phyloP scores from a whole-genome alignment of 257 asterid genomes.

The Capsicum chinense region DNA sequence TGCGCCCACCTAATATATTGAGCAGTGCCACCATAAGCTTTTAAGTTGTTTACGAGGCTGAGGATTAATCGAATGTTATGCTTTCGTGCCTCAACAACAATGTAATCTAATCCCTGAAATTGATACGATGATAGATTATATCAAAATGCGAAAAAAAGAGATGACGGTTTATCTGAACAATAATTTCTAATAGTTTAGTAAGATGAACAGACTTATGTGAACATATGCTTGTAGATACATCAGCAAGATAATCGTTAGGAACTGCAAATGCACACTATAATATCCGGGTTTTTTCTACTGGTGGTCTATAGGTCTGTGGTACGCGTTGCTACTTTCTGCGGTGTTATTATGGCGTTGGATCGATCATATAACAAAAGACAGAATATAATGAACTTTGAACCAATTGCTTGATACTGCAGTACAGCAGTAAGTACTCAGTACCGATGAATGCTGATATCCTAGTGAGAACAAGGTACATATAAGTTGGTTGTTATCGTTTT shows the following conservation, averaged over 20 bases:
- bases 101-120: conserved; percentile 61
- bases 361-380: neutral
- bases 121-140: neutral
- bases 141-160: neutral
- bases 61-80: conserved; percentile 53
- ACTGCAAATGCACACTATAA: neutral
- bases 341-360: neutral
- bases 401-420: neutral
- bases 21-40: conserved; percentile 63
- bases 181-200: neutral
- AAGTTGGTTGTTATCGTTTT: neutral
- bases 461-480: neutral
- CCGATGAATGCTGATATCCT: neutral
- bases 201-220: neutral
- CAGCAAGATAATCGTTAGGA: neutral
- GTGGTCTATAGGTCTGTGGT: neutral
- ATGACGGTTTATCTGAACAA: neutral
- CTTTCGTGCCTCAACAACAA: conserved; percentile 59
- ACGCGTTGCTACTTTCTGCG: neutral
- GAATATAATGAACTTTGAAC: neutral
- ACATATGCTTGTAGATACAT: neutral
- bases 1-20: conserved; percentile 63
- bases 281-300: neutral
- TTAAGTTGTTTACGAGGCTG: conserved; percentile 59
- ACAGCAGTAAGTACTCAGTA: neutral